Evolutionary conservation across 2,329 filamentous ascomycete species (phyloP), one percentile per base, ranked within the genome.

Genomic region (Coniella vitis): DNA sequence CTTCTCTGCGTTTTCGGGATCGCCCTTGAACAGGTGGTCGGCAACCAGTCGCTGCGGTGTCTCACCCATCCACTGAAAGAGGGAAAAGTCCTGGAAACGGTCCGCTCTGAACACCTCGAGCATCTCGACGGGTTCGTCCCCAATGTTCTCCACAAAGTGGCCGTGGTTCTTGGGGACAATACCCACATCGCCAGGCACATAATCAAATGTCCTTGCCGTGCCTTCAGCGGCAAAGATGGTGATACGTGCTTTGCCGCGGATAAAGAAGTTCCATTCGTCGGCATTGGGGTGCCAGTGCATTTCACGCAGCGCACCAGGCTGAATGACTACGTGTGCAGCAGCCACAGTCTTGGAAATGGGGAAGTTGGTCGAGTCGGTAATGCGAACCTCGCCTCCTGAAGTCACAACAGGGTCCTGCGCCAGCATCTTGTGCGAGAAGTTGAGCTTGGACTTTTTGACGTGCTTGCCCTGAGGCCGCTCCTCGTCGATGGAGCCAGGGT

Each of bases 201-300:
- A 90, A 67, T 90, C 81, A 60, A 90, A 90, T 0, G 86, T 90
- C 20, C 84, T 74, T 0, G 86, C 84, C 19, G 71, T 79, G 22
- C 81, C 79, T 56, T 85, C 78, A 2, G 84, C 75, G 0, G 78
- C 83, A 60, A 90, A 90, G 55, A 90, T 77, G 13, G 86, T 90
- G 13, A 89, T 78, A 29, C 86, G 77, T 0, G 84, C 87, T 36
- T 79, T 78, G 0, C 87, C 87, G 21, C 69, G 68, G 61, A 90
- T 78, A 70, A 90, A 89, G 65, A 86, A 90, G 7, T 81, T 86
- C 86, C 86, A 90, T 63, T 90, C 86, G 59, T 90, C 86, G 12
- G 84, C 84, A 38, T 79, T 81, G 0, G 85, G 84, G 60, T 90
- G 86, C 86, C 86, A 90, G 69, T 90, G 86, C 74, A 90, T 88